Percentiles rank a stretch among this genome's conserved stretches.
Evolutionary conservation across 768 basidiomycete genomes (phyloP).

Genomic region (Auricularia sp.): DNA sequence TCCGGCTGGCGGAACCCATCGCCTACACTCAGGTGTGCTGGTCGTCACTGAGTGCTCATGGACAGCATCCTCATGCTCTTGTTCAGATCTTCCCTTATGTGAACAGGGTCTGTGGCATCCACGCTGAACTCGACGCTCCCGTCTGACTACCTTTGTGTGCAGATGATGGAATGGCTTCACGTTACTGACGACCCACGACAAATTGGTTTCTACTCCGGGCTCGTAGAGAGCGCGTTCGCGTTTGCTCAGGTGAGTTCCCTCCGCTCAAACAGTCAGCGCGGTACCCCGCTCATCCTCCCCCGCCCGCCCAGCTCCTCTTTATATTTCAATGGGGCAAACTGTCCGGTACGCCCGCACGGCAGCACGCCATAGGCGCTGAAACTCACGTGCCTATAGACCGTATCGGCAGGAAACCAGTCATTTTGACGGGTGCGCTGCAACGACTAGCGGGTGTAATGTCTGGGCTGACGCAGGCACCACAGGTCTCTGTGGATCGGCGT

Average conservation of each 20-base stretch:
- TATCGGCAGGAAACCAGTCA: conserved; percentile 54
- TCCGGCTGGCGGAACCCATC: background rate
- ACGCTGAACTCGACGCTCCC: background rate
- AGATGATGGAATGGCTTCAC: conserved; percentile 49
- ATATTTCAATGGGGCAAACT: conserved; percentile 56
- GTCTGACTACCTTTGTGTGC: conserved; percentile 6
- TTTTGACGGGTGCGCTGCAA: conserved; percentile 37
- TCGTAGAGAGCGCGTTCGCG: conserved; percentile 59
- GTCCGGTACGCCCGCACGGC: conserved; percentile 31
- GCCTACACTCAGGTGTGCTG: conserved; percentile 31
- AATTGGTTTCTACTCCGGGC: conserved; percentile 62
- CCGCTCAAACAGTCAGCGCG: too few relatives aligned
- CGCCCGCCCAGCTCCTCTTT: conserved; percentile 37
- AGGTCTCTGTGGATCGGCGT: conserved; percentile 27
- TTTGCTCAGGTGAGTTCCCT: conserved; percentile 16
- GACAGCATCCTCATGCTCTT: background rate
- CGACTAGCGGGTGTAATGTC: background rate
- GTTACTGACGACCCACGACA: conserved; percentile 47
- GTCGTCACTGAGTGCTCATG: background rate
- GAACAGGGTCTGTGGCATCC: conserved; percentile 21
- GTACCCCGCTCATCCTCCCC: too few relatives aligned
- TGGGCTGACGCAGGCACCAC: background rate
- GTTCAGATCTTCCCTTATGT: conserved; percentile 57
- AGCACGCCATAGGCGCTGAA: background rate
- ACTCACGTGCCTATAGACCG: conserved; percentile 27